These are phyloP conservation scores for Dothidotthia symphoricarpi DNA, from an alignment of 2,329 filamentous ascomycete genomes.

Conservation along the genomic window DNA sequence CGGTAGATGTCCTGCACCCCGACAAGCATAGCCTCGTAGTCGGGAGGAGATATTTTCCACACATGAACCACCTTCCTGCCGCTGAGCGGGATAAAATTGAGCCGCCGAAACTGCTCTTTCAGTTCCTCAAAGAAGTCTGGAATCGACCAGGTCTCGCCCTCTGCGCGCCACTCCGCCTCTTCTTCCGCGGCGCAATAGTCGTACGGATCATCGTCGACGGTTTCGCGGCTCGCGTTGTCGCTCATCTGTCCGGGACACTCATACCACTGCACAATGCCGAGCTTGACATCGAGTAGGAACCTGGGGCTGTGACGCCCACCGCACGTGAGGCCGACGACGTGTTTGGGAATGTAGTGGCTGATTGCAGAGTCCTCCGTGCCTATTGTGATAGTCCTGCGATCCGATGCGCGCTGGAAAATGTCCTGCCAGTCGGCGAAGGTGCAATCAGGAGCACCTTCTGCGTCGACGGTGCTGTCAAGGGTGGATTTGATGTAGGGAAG, in stretches of 20 bases:
- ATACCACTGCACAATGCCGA: constrained; percentile 2
- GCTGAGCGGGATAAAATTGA: constrained; percentile 7
- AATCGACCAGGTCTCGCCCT: constrained; percentile 2
- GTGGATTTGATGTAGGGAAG: no score
- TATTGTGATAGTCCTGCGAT: no score
- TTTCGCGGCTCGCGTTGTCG: background rate
- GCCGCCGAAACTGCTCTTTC: constrained; percentile 2
- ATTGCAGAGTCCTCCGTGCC: no score
- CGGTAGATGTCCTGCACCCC: constrained; percentile 9
- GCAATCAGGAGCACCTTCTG: constrained; percentile 5
- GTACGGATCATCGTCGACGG: constrained; percentile 2
- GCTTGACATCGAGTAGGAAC: constrained; percentile 3
- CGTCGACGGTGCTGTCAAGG: no score
- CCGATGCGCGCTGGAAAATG: no score
- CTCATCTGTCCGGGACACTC: constrained; percentile 1
- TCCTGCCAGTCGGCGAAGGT: constrained; percentile 4
- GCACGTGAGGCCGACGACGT: constrained; percentile 1
- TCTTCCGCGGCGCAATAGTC: no score
- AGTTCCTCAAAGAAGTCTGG: constrained; percentile 6
- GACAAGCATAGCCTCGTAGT: background rate
- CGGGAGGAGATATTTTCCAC: no score
- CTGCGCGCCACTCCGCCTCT: background rate
- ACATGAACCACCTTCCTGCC: no score
- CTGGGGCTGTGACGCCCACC: background rate
- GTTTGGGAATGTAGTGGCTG: background rate